phyloP scores from a whole-genome alignment of 208 protist genomes.

The Leishmania tarentolae region DNA sequence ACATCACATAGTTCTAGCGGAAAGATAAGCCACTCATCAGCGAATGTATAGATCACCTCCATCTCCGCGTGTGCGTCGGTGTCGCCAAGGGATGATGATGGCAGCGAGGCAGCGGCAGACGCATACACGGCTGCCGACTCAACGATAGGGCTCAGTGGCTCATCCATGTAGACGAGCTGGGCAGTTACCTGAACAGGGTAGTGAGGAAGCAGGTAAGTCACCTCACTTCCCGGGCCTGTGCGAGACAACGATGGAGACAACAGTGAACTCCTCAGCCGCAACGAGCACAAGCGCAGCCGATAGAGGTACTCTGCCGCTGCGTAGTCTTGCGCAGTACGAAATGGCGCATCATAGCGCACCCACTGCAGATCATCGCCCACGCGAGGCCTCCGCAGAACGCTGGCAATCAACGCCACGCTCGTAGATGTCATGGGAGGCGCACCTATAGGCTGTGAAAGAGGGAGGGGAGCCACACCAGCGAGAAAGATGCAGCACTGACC shows the following conservation, averaged over 20 bases:
- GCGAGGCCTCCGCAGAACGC: constrained; percentile 17
- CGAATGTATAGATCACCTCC: constrained; percentile 11
- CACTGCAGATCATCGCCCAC: constrained; percentile 19
- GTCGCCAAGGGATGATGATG: neutral
- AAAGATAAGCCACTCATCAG: constrained; percentile 59
- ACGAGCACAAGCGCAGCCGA: constrained; percentile 23
- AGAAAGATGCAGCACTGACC: neutral
- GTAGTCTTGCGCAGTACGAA: constrained; percentile 35
- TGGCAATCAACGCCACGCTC: constrained; percentile 23
- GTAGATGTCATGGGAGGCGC: constrained; percentile 23
- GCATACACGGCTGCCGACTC: constrained; percentile 44
- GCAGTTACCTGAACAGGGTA: constrained; percentile 43
- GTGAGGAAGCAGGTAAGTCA: neutral
- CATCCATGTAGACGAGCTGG: constrained; percentile 61
- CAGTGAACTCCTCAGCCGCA: constrained; percentile 12
- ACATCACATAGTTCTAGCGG: constrained; percentile 85
- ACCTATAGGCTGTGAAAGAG: neutral
- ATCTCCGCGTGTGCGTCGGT: neutral
- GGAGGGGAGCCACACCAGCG: neutral
- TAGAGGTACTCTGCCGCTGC: constrained; percentile 30
- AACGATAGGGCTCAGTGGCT: constrained; percentile 59
- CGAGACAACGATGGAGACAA: neutral
- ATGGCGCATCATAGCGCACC: constrained; percentile 14
- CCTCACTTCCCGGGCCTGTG: neutral
- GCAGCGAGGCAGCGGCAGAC: neutral